These are phyloP conservation scores for Begonia masoniana DNA, from an alignment of 306 rosid genomes.

Conservation along the genomic window DNA sequence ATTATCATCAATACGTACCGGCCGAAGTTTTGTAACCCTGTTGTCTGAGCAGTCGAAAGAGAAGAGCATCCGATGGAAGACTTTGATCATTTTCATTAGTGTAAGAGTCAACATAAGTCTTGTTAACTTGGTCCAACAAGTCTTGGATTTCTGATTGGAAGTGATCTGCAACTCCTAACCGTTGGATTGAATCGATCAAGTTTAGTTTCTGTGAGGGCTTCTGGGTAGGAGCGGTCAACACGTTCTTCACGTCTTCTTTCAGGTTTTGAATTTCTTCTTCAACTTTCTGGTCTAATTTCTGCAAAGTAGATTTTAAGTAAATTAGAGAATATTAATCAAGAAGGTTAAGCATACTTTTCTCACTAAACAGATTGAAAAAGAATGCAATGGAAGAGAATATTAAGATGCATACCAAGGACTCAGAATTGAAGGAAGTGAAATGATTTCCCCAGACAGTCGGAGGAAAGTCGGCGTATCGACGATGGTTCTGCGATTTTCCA, in stretches of 20 bases:
- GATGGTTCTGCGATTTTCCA: too few species aligned
- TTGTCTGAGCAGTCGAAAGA: slow-evolving; percentile 37
- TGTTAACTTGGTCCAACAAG: slow-evolving; percentile 10
- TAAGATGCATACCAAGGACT: background rate
- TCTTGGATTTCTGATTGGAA: slow-evolving; percentile 24
- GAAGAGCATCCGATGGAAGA: slow-evolving; percentile 16
- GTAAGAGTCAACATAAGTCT: background rate
- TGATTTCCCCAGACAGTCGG: slow-evolving; percentile 20
- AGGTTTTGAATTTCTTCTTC: slow-evolving; percentile 7
- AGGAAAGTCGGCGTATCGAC: slow-evolving; percentile 1
- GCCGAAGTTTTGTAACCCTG: slow-evolving; percentile 19
- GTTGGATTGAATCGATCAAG: slow-evolving; percentile 24
- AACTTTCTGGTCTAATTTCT: background rate
- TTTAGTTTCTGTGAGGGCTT: slow-evolving; percentile 6
- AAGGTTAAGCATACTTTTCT: background rate
- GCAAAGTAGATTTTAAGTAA: background rate
- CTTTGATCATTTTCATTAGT: background rate
- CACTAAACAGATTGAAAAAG: too few species aligned
- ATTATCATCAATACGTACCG: slow-evolving; percentile 6
- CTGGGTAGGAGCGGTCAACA: background rate
- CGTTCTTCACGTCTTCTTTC: slow-evolving; percentile 22
- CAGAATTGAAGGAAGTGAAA: slow-evolving; percentile 3
- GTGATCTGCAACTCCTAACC: slow-evolving; percentile 15
- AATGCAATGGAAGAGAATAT: too few species aligned
- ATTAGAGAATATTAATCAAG: too few species aligned